phyloP scores from a whole-genome alignment of 768 basidiomycete species.

The Megacollybia marginata region DNA sequence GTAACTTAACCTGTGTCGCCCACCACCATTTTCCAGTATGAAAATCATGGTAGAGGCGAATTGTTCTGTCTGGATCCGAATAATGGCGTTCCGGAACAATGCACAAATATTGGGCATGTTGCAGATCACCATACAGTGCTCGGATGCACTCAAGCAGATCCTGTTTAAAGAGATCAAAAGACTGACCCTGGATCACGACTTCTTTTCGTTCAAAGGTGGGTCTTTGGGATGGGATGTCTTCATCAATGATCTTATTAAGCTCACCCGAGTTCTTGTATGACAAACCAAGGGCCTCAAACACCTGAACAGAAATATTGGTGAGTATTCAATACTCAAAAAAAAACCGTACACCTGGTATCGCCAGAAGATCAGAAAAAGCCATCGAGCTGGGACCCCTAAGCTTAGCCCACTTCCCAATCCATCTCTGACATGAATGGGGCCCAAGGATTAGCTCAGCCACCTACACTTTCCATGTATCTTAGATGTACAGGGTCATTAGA shows the following conservation, averaged over 20 bases:
- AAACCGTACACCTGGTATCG: conserved; percentile 22
- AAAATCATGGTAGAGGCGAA: conserved; percentile 19
- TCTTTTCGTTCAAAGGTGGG: conserved; percentile 17
- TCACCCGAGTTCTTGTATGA: conserved; percentile 23
- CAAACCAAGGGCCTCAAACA: conserved; percentile 17
- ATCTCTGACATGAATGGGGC: conserved; percentile 17
- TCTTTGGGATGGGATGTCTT: conserved; percentile 15
- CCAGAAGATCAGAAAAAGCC: conserved; percentile 19
- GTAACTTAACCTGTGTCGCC: background rate
- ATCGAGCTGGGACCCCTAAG: conserved; percentile 17
- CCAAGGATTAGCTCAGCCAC: background rate
- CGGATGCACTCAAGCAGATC: conserved; percentile 23
- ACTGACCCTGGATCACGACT: conserved; percentile 17
- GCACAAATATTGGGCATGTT: conserved; percentile 18
- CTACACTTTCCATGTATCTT: background rate
- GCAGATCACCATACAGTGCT: conserved; percentile 23
- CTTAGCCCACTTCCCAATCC: conserved; percentile 24
- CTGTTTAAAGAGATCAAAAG: conserved; percentile 18
- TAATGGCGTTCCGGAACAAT: conserved; percentile 26
- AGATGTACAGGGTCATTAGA: background rate
- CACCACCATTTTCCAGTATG: conserved; percentile 28
- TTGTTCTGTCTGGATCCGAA: conserved; percentile 10
- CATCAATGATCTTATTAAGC: conserved; percentile 28
- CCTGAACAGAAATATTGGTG: conserved; percentile 4
- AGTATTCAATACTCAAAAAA: conserved; percentile 6